phyloP scores from a whole-genome alignment of 495 filamentous ascomycete genomes.

The Trypethelium eluteriae region DNA sequence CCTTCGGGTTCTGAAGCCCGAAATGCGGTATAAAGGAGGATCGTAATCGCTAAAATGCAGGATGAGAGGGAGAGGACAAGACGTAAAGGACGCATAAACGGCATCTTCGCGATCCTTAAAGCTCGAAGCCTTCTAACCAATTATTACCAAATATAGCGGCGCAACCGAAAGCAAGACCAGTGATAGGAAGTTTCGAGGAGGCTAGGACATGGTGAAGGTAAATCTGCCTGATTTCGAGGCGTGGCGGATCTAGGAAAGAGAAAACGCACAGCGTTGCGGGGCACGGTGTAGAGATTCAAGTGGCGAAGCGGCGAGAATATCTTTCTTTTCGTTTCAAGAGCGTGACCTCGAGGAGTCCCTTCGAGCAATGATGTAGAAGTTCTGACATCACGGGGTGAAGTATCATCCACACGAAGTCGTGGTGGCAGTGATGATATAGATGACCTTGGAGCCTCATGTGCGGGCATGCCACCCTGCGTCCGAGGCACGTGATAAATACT shows the following conservation, averaged over 20 bases:
- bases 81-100: conserved; percentile 36
- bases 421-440: neutral
- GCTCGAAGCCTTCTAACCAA: neutral
- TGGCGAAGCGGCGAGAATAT: neutral
- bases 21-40: conserved; percentile 31
- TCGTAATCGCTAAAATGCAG: conserved; percentile 29
- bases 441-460: neutral
- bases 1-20: conserved; percentile 8
- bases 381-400: neutral
- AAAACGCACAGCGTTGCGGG: too few species aligned
- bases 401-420: neutral
- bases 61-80: conserved; percentile 35
- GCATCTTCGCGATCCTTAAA: neutral
- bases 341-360: neutral
- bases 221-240: neutral
- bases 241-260: neutral
- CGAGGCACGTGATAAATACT: neutral
- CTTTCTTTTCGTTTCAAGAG: neutral
- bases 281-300: too few species aligned
- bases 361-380: neutral
- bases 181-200: neutral
- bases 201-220: neutral
- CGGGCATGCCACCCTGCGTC: neutral
- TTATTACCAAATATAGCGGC: neutral
- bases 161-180: neutral